These are phyloP conservation scores for Mycosarcoma maydis DNA, from an alignment of 1,284 basidiomycete genomes.

Conservation along the genomic window DNA sequence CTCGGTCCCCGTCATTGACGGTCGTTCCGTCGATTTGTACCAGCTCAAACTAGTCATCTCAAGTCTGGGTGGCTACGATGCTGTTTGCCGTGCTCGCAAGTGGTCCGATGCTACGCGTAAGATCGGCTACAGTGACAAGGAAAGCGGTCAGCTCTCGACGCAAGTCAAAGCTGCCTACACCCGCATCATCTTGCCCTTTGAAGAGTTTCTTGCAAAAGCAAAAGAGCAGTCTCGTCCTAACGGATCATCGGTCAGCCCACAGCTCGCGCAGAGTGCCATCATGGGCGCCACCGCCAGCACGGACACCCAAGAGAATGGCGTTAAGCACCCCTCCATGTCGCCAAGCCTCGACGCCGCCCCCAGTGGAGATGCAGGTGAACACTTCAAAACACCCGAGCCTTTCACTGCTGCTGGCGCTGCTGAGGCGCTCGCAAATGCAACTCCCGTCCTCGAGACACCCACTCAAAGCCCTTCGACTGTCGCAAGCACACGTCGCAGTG, in stretches of 20 bases:
- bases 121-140: constrained; percentile 77
- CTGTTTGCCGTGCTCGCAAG: constrained; percentile 79
- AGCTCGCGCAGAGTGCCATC: constrained; percentile 21
- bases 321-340: constrained; percentile 24
- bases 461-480: constrained; percentile 30
- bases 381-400: constrained; percentile 38
- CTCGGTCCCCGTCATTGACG: constrained; percentile 89
- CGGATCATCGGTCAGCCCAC: constrained; percentile 21
- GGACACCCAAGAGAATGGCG: constrained; percentile 8
- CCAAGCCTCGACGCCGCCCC: constrained; percentile 26
- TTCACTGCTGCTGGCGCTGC: constrained; percentile 22
- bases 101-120: constrained; percentile 86
- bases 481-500: constrained; percentile 36
- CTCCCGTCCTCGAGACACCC: constrained; percentile 11
- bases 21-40: constrained; percentile 91
- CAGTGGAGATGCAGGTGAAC: constrained; percentile 5
- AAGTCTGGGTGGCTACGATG: constrained; percentile 83
- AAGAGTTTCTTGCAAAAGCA: constrained; percentile 78
- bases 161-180: constrained; percentile 89
- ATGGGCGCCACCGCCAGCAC: constrained; percentile 10
- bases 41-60: constrained; percentile 89
- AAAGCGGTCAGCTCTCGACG: constrained; percentile 77
- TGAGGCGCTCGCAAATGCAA: constrained; percentile 20
- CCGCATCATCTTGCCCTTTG: constrained; percentile 91
- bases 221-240: constrained; percentile 52